Evolutionary conservation across 495 filamentous ascomycete species (phyloP).

Genomic region (Xylaria acuta): DNA sequence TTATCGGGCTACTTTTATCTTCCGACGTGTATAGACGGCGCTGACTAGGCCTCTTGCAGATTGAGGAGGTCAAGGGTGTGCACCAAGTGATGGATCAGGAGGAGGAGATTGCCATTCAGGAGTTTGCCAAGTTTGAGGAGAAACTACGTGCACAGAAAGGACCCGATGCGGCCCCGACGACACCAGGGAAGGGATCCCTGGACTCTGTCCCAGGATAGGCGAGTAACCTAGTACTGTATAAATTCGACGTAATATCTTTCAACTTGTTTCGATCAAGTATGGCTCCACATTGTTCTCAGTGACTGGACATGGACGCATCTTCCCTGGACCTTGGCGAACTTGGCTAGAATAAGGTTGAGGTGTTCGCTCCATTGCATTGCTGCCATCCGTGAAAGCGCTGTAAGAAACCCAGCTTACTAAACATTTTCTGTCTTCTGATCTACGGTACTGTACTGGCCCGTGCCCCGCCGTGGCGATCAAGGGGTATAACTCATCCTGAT

Average conservation of each 20-base stretch:
- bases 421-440: background rate
- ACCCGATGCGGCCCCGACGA: conserved; percentile 56
- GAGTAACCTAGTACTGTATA: conserved; percentile 22
- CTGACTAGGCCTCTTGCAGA: conserved; percentile 57
- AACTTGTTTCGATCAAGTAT: background rate
- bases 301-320: background rate
- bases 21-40: background rate
- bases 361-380: background rate
- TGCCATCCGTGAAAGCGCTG: background rate
- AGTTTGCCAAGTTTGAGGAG: conserved; percentile 97
- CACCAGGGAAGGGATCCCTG: conserved; percentile 68
- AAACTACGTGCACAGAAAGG: conserved; percentile 81
- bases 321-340: background rate
- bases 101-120: conserved; percentile 85
- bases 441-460: background rate
- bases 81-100: conserved; percentile 90
- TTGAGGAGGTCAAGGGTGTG: conserved; percentile 94
- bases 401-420: background rate
- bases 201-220: conserved; percentile 63
- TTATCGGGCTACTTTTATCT: background rate
- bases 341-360: conserved; percentile 2
- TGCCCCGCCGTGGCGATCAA: conserved; percentile 19
- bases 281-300: background rate
- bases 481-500: conserved; percentile 15
- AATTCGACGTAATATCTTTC: conserved; percentile 33